Base-by-base conservation (phyloP, 768 basidiomycete species). In the Rhodosporidiobolus sp. region DNA sequence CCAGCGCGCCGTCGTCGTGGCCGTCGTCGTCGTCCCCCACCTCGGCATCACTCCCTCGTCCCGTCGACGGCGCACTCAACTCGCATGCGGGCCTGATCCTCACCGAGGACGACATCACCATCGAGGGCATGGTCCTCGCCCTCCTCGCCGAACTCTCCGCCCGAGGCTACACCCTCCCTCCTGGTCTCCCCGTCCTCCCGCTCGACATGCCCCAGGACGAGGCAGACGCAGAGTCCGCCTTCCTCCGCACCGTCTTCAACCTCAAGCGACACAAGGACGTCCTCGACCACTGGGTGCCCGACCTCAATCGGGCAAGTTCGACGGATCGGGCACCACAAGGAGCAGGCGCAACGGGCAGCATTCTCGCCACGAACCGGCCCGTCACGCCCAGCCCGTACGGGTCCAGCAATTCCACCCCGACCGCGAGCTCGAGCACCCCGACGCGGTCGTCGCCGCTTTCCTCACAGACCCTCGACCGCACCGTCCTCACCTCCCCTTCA, bases 91-190 rank as follows among this genome's bases (percentile, higher is more conserved):
- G 65, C 3, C 43, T 72, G 12, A 73, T 73, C 48, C 50, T 70
- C 45, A 69, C 73, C 38, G 75, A 76, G 34, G 75, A 73, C 46
- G 75, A 76, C 58, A 73, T 76, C 53, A 65, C 72, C 30, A 71
- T 76, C 60, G 69, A 76, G 57, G 75, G 72, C 22, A 70, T 70
- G 65, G 75, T 73, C 11, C 62, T 76, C 30, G 75, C 68, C 10
- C 53, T 76, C 24, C 66, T 76, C 49, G 45, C 52, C 11, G 75
- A 76, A 46, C 63, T 76, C 28, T 30, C 60, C 2, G 38, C 35
- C 4, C 38, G 75, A 12, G 72, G 75, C 7, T 76, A 76, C 72
- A 34, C 59, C 12, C 57, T 76, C 12, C 75, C 75, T 20, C 65
- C 60, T 0, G 72, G 75, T 0, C 30, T 76, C 16, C 69, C 69